Percentiles rank a stretch among this genome's conserved stretches.
phyloP scores from a whole-genome alignment of 768 basidiomycete genomes.

The Phanerochaete carnosa region DNA sequence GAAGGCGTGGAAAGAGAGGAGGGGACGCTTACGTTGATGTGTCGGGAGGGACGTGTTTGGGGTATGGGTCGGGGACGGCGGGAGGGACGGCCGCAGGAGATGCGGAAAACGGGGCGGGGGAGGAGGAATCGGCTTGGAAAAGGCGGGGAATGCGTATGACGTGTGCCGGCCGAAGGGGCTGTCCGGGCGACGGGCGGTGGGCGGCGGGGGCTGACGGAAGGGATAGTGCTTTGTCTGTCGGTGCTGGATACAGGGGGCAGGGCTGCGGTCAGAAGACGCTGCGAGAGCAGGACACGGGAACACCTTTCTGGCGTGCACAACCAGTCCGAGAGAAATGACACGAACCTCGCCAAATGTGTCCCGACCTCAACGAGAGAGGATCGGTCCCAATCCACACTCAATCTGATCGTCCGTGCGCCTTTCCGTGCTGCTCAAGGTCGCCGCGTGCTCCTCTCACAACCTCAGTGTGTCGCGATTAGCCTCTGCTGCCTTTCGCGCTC shows the following conservation, averaged over 20 bases:
- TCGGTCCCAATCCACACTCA: background rate
- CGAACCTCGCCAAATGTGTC: background rate
- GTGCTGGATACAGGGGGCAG: background rate
- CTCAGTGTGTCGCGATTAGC: background rate
- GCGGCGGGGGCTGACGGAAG: background rate
- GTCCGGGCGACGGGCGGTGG: background rate
- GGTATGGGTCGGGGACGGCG: slow-evolving; percentile 3
- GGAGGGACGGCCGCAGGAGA: background rate
- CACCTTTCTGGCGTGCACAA: background rate
- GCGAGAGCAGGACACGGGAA: background rate
- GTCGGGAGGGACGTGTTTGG: slow-evolving; percentile 8
- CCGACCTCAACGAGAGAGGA: background rate
- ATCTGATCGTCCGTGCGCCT: background rate
- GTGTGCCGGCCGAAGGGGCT: slow-evolving; percentile 1
- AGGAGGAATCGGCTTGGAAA: background rate
- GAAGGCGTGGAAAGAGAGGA: background rate
- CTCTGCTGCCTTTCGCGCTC: background rate
- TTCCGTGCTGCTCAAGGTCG: background rate
- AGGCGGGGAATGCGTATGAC: background rate
- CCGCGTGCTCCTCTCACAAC: background rate
- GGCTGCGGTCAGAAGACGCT: slow-evolving; percentile 6
- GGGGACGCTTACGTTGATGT: slow-evolving; percentile 8
- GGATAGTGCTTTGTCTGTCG: background rate
- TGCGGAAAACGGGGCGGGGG: background rate
- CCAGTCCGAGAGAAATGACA: background rate